Conservation (phyloP, 179 eudicot species). For the Spinacia oleracea region DNA sequence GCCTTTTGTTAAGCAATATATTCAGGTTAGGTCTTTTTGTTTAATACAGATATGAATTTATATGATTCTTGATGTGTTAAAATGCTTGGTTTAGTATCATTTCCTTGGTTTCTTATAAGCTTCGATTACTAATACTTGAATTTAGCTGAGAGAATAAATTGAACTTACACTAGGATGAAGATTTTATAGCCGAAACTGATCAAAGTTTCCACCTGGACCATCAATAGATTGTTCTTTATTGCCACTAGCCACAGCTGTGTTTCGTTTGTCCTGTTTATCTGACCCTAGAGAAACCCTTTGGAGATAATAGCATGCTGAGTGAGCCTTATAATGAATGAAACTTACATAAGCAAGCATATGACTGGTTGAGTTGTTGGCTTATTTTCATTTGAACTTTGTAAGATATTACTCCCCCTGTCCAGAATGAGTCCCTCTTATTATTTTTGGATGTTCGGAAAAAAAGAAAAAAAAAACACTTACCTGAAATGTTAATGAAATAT, state of each 20-base stretch:
- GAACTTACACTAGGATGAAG: not conserved
- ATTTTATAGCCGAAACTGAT: not conserved
- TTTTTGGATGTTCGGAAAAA: not conserved
- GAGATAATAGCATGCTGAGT: not conserved
- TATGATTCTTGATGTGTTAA: not conserved
- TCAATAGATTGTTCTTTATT: not conserved
- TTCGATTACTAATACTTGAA: not conserved
- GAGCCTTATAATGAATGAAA: not conserved
- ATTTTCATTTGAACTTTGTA: not conserved
- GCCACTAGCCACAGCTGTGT: not conserved
- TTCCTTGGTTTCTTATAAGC: not conserved
- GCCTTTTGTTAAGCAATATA: not conserved
- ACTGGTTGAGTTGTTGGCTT: not conserved
- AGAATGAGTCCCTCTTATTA: not conserved
- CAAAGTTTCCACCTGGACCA: not conserved
- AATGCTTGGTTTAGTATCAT: not conserved
- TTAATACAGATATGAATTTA: not conserved
- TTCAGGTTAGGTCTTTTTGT: not conserved
- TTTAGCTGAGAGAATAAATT: not conserved
- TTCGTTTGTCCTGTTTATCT: not conserved
- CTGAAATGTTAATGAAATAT: not conserved
- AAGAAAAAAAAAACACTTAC: not conserved
- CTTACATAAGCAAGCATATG: not conserved
- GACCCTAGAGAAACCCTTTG: not conserved
- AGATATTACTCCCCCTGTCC: not conserved